Evolutionary conservation across 345 rosid genomes (phyloP).

Genomic region (Pistacia vera): DNA sequence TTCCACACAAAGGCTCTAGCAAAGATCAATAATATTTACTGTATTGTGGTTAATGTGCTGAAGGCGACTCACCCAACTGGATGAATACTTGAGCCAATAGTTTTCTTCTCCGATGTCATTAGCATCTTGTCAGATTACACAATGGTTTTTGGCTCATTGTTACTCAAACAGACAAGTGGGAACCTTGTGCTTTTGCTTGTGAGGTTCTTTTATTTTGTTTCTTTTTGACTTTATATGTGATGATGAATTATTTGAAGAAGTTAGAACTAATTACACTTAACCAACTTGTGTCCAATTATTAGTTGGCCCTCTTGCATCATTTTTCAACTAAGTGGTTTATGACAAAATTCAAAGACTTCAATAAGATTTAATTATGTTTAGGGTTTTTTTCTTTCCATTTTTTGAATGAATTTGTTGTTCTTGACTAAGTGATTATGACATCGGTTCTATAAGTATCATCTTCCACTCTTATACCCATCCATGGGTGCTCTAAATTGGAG

Average conservation of each 20-base stretch:
- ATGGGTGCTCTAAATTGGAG: no score
- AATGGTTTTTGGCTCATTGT: background rate
- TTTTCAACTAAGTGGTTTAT: no score
- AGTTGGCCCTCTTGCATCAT: background rate
- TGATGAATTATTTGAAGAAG: no score
- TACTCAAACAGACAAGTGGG: conserved; percentile 11
- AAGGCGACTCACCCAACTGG: conserved; percentile 26
- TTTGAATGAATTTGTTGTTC: background rate
- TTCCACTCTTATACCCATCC: background rate
- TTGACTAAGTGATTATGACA: background rate
- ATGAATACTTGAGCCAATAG: background rate
- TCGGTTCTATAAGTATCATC: background rate
- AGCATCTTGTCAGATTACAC: no score
- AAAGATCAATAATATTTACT: background rate
- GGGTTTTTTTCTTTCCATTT: background rate
- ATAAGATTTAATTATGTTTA: no score
- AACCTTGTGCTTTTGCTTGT: background rate
- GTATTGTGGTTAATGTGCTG: conserved; percentile 11
- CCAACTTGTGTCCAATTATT: background rate
- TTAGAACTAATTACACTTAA: background rate
- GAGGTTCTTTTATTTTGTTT: background rate
- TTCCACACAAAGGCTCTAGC: conserved; percentile 10
- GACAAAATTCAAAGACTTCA: no score
- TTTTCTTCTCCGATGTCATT: no score
- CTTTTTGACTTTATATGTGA: background rate